Evolutionary conservation across 371 early-diverging fungal species (phyloP), one percentile per base, ranked within the genome.

Genomic region (Thermomucor indicae-seudaticae): DNA sequence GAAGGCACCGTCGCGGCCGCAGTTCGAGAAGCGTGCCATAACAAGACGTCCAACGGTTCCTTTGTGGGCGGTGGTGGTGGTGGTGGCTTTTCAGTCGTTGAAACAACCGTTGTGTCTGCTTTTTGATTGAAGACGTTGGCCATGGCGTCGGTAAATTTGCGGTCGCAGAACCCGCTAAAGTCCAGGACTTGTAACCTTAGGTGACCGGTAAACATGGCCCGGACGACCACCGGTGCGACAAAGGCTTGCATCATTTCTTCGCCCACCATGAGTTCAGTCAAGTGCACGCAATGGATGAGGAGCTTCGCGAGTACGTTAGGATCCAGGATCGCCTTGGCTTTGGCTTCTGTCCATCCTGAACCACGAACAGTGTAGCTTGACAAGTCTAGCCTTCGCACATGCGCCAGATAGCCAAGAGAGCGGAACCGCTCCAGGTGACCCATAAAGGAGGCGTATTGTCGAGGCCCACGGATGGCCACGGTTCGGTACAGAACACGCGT

Each of bases 161-260:
- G 55, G 23, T 62, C 61, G 43, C 58, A 64, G 35, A 65, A 60
- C 8, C 62, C 72, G 35, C 60, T 61, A 28, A 68, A 52, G n/a
- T 72, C 68, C 10, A 67, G 17, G 0, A 63, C 59, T 1, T 44
- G 19, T 23, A 70, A 29, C 4, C 51, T 25, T 7, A 44, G 62
- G 20, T 59, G 53, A 20, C 48, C 41, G 31, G 34, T 49, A 39
- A 70, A 67, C 2, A 70, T 61, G 19, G 65, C 51, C 11, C 48
- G 54, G 29, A 67, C 54, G 17, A 68, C 59, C 8, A 11, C 27
- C 1, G 64, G 59, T 28, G 51, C 59, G 10, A 60, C 53, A 57
- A 65, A 63, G 4, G 47, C 59, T 31, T 68, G 61, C 54, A 65
- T 61, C 57, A 68, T 47, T 35, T 64, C 68, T 42, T 72, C 68